phyloP scores from a whole-genome alignment of 495 filamentous ascomycete species.

The Hamigera avellanea region DNA sequence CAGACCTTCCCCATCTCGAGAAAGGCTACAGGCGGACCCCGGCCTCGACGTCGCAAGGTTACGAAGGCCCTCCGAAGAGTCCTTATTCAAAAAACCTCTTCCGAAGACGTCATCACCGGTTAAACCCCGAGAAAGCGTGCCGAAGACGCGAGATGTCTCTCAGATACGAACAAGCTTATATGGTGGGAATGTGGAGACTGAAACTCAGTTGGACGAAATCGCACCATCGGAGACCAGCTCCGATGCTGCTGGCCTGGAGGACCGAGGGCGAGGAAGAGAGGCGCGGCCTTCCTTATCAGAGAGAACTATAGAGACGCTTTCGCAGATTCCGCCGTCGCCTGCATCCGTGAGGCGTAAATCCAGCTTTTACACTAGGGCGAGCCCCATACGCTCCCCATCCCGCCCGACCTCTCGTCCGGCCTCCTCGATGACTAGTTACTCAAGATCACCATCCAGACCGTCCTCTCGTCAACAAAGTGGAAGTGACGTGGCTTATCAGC shows the following conservation, averaged over 20 bases:
- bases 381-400: slow-evolving; percentile 43
- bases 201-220: slow-evolving; percentile 6
- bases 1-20: slow-evolving; percentile 34
- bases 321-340: slow-evolving; percentile 53
- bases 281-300: slow-evolving; percentile 50
- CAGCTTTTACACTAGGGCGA: slow-evolving; percentile 48
- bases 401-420: slow-evolving; percentile 44
- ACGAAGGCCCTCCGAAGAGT: slow-evolving; percentile 29
- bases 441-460: slow-evolving; percentile 36
- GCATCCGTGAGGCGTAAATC: slow-evolving; percentile 42
- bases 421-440: slow-evolving; percentile 39
- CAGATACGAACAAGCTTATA: slow-evolving; percentile 7
- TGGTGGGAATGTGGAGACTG: slow-evolving; percentile 8
- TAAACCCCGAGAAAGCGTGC: slow-evolving; percentile 8
- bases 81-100: slow-evolving; percentile 25
- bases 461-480: slow-evolving; percentile 19
- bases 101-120: slow-evolving; percentile 17
- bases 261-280: slow-evolving; percentile 19
- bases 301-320: slow-evolving; percentile 55
- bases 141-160: slow-evolving; percentile 9
- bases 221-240: slow-evolving; percentile 3
- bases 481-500: slow-evolving; percentile 16
- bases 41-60: slow-evolving; percentile 25
- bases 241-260: slow-evolving; percentile 13
- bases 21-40: slow-evolving; percentile 29